A percentile compares a stretch with the other conserved stretches of the same genome.
Evolutionary conservation across 2,329 filamentous ascomycete genomes (phyloP).

Genomic region (Bipolaris victoriae): DNA sequence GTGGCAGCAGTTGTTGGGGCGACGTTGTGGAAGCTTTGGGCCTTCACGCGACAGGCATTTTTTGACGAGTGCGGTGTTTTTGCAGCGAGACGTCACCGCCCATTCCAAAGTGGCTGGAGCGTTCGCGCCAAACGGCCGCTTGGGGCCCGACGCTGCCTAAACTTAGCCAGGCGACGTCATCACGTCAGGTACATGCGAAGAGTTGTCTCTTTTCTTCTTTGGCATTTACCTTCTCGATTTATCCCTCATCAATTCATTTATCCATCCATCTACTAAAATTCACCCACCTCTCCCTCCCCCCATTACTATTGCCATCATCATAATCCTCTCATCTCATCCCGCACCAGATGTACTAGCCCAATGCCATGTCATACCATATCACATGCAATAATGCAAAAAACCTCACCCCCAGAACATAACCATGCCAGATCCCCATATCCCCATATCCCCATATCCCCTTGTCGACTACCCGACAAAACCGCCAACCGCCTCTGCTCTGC

Average conservation of each 20-base stretch:
- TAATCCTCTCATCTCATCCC: too few relatives aligned
- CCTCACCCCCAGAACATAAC: too few relatives aligned
- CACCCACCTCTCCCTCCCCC: too few relatives aligned
- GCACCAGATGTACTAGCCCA: too few relatives aligned
- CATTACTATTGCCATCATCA: too few relatives aligned
- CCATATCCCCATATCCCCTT: too few relatives aligned
- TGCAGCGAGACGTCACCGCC: conserved; percentile 25
- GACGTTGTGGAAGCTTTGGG: conserved; percentile 15
- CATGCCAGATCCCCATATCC: too few relatives aligned
- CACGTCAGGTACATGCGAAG: neutral
- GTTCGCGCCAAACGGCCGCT: conserved; percentile 9
- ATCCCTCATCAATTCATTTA: neutral
- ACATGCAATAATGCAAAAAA: too few relatives aligned
- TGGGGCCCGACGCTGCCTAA: conserved; percentile 3
- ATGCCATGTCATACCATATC: too few relatives aligned
- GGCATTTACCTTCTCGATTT: neutral
- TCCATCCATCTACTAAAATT: neutral
- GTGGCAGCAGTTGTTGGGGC: conserved; percentile 7
- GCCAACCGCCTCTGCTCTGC: neutral
- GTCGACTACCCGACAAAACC: neutral
- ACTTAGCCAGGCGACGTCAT: neutral
- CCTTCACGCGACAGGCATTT: conserved; percentile 27
- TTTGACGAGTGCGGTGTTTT: conserved; percentile 29
- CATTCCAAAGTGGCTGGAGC: conserved; percentile 18
- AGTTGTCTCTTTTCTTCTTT: too few relatives aligned